phyloP scores from a whole-genome alignment of 176 grass and related monocot species.

The Carex littledalei region DNA sequence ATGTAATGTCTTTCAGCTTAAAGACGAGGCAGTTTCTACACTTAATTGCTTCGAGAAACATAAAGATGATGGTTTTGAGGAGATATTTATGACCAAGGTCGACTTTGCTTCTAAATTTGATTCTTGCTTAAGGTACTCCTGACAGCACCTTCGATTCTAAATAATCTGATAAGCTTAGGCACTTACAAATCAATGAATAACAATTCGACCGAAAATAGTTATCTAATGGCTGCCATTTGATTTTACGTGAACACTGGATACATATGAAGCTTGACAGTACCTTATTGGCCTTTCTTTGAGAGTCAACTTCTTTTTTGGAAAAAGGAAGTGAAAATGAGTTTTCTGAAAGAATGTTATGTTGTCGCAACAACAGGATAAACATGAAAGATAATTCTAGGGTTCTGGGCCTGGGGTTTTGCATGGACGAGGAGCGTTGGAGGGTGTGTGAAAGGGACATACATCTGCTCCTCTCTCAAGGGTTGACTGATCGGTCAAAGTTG shows the following conservation, averaged over 20 bases:
- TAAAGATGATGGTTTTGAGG: constrained; percentile 77
- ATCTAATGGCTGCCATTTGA: neutral
- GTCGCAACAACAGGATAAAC: constrained; percentile 56
- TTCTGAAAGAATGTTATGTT: constrained; percentile 11
- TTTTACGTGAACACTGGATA: neutral
- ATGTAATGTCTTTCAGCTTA: constrained; percentile 50
- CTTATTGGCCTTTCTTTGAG: neutral
- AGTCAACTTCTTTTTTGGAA: neutral
- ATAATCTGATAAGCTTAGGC: neutral
- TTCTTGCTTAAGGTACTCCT: constrained; percentile 69
- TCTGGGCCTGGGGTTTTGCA: constrained; percentile 43
- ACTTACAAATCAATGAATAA: neutral
- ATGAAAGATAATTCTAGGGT: constrained; percentile 59
- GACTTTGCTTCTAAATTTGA: constrained; percentile 91
- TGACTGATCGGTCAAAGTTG: constrained; percentile 89
- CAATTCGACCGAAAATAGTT: neutral
- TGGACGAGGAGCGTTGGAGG: constrained; percentile 88
- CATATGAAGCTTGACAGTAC: neutral
- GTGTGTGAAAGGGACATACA: constrained; percentile 62
- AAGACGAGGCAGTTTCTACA: constrained; percentile 62
- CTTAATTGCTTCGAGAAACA: constrained; percentile 72
- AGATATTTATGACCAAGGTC: constrained; percentile 89
- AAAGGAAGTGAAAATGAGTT: neutral
- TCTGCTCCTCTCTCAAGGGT: constrained; percentile 57
- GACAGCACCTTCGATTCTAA: neutral